Conservation (phyloP, 1,139 yeast species). For the Hemisphaericaspora xylanilytica region DNA sequence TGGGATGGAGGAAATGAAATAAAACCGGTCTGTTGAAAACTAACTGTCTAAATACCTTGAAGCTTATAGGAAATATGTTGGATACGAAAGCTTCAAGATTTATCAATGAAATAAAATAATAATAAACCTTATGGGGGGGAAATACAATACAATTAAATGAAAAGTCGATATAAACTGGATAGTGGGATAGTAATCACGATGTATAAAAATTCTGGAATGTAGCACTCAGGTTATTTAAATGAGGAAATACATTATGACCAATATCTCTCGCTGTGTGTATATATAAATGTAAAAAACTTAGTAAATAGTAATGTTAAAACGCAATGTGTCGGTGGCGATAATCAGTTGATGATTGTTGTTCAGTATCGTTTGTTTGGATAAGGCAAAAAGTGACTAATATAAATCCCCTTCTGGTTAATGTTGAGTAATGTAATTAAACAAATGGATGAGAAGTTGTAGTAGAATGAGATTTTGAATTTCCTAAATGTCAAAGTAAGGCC, state of each 20-base stretch:
- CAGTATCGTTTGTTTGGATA: too few relatives aligned
- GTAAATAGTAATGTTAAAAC: neutral
- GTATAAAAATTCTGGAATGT: neutral
- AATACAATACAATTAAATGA: neutral
- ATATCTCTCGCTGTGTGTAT: neutral
- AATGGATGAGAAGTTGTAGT: neutral
- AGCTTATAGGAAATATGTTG: neutral
- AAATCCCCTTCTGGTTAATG: neutral
- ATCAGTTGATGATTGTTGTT: constrained; percentile 3
- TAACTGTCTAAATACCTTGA: neutral
- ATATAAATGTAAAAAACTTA: neutral
- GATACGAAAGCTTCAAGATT: neutral
- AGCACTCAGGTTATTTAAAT: neutral
- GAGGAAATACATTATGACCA: neutral
- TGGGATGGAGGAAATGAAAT: neutral
- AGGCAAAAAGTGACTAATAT: neutral
- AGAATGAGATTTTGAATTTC: too few relatives aligned
- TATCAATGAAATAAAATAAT: neutral
- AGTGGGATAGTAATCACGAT: neutral
- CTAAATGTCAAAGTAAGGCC: too few relatives aligned
- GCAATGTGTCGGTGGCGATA: neutral
- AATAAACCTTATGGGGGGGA: neutral
- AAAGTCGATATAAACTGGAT: neutral
- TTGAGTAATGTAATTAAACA: neutral
- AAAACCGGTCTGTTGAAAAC: constrained; percentile 1